phyloP scores from a whole-genome alignment of 768 basidiomycete genomes.

The Auricularia sp. region DNA sequence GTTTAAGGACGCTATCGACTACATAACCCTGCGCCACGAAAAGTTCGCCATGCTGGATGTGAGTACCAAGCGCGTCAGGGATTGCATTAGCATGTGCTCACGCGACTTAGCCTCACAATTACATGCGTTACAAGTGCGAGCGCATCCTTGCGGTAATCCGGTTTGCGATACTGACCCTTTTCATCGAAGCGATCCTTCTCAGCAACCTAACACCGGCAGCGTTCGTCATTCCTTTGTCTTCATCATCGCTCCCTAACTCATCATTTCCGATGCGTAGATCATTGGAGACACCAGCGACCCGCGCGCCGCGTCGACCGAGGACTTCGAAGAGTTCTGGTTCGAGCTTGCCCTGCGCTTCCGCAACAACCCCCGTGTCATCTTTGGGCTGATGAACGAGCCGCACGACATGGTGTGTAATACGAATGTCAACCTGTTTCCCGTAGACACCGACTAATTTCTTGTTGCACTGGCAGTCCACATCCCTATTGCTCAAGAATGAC shows the following conservation, averaged over 20 bases:
- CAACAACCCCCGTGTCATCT: conserved; percentile 33
- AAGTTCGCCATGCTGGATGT: conserved; percentile 33
- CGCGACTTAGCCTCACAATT: neutral
- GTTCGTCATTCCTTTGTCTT: conserved; percentile 17
- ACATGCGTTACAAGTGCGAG: conserved; percentile 37
- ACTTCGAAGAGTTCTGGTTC: conserved; percentile 33
- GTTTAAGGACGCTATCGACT: conserved; percentile 33
- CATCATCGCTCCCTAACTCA: neutral
- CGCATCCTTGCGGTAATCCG: neutral
- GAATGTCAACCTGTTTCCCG: no score
- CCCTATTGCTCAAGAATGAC: conserved; percentile 31
- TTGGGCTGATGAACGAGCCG: conserved; percentile 39
- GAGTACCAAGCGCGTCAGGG: neutral
- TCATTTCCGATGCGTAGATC: conserved; percentile 18
- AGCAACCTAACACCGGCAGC: conserved; percentile 34
- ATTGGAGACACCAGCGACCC: conserved; percentile 36
- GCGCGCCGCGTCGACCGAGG: conserved; percentile 32
- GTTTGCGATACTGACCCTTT: neutral
- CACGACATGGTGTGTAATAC: conserved; percentile 29
- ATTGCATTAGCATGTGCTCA: conserved; percentile 20
- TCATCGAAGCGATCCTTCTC: conserved; percentile 29
- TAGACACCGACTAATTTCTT: neutral
- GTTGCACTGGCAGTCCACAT: conserved; percentile 20
- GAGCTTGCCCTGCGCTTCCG: conserved; percentile 33
- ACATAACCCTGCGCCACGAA: conserved; percentile 32